Base-by-base conservation (phyloP, 768 basidiomycete species). In the Naematelia encephala region DNA sequence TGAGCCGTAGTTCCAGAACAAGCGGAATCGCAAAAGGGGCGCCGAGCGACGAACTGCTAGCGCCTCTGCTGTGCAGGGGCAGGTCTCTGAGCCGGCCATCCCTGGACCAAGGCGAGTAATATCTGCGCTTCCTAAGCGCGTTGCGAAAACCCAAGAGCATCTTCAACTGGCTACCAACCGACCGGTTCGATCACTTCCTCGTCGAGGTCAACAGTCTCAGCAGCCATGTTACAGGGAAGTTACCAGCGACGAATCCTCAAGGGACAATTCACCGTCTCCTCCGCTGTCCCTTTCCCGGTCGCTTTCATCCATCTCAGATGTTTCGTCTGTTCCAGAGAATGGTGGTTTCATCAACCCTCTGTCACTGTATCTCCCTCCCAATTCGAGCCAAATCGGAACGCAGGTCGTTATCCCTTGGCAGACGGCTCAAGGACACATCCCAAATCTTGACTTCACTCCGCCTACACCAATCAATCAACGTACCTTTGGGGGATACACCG, bases 1-100 rank as follows among this genome's bases (percentile, higher is more conserved):
- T 50, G 19, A 23, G 11, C 46, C 11, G 27, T 13, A 71, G 69
- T 71, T 71, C 64, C 69, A 71, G 58, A 71, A 71, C 56, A 56
- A 57, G 23, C 60, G 69, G 12, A 68, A 68, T 57, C 29, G 65
- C 11, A 53, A 62, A 28, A 11, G 23, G 46, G 25, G 42, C 2
- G 28, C n/a, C 19, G 34, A 39, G 34, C 14, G 47, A 11, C 21
- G 56, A 14, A 57, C 45, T 3, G 28, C 56, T 28, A 27, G 45
- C 5, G 48, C 29, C 25, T 57, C 56, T n/a, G 54, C 54, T 21
- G 25, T 46, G 22, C 12, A 44, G 10, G 5, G 4, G 4, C 54
- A 30, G 10, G 42, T 28, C 14, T 14, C 54, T 25, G 23, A 44
- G 11, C 22, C 21, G 26, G 42, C 27, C 4, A 45, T 46, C 43